Conservation (phyloP, 345 rosid genomes). For the Aegle marmelos region DNA sequence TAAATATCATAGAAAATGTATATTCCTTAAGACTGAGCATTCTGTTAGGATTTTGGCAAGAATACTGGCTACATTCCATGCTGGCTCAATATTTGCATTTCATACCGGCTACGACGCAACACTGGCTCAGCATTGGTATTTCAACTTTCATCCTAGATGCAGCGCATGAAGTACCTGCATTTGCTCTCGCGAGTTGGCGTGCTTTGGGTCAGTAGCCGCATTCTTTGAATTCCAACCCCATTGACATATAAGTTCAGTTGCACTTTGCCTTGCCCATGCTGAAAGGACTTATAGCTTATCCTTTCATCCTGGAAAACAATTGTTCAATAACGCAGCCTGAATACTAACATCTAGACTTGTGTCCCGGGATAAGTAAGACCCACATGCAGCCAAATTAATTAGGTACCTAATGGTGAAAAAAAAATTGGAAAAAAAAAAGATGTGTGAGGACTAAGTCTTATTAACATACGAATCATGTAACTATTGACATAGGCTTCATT, state of each 20-base stretch:
- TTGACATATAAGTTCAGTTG: conserved; percentile 1
- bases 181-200: conserved; percentile 16
- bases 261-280: conserved; percentile 20
- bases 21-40: not conserved
- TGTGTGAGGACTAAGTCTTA: conserved; percentile 16
- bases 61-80: not conserved
- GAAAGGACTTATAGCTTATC: conserved; percentile 13
- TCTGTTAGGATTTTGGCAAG: not conserved
- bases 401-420: not conserved
- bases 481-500: not conserved
- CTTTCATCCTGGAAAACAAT: not conserved
- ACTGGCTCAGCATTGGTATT: not conserved
- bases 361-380: not conserved
- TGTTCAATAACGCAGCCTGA: not conserved
- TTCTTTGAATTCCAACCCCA: not conserved
- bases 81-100: not conserved
- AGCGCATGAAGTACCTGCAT: not conserved
- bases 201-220: not conserved
- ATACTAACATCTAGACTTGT: conserved; percentile 5
- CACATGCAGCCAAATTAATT: conserved; percentile 13
- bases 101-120: not conserved
- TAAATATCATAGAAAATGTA: not conserved
- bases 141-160: conserved; percentile 4
- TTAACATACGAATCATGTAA: not conserved
- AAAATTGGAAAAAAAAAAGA: not conserved